Evolutionary conservation across 345 rosid species (phyloP).

Genomic region (Eucalyptus erythrocorys): DNA sequence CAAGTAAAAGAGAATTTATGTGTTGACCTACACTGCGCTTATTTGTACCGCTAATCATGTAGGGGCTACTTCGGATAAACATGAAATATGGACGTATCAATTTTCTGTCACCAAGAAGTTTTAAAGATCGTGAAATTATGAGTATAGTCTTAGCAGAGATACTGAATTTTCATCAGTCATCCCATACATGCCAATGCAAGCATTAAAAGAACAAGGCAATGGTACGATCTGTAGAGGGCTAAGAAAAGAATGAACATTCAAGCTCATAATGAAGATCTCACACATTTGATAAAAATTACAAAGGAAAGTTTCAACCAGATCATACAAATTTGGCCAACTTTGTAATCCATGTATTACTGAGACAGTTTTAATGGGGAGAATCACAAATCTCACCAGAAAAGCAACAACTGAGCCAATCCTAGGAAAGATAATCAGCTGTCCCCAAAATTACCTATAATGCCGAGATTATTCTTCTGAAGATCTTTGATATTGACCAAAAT

Average conservation of each 20-base stretch:
- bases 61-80: not conserved
- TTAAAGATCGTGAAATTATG: not conserved
- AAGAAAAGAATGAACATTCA: not conserved
- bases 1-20: not conserved
- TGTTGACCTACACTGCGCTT: not conserved
- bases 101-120: not conserved
- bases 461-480: not conserved
- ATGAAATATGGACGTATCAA: not conserved
- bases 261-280: not conserved
- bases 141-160: not conserved
- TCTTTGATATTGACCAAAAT: not conserved
- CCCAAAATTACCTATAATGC: not conserved
- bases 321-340: not conserved
- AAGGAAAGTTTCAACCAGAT: not conserved
- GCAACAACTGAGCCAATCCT: not conserved
- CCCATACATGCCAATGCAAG: not conserved
- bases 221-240: not conserved
- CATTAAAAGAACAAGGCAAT: no score
- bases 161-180: not conserved
- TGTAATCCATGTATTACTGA: not conserved
- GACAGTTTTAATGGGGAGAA: not conserved
- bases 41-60: not conserved
- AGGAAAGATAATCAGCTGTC: not conserved
- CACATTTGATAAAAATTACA: not conserved
- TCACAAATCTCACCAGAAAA: not conserved